Conservation (phyloP, 148 eudicot species). For the Rhododendron williamsianum region DNA sequence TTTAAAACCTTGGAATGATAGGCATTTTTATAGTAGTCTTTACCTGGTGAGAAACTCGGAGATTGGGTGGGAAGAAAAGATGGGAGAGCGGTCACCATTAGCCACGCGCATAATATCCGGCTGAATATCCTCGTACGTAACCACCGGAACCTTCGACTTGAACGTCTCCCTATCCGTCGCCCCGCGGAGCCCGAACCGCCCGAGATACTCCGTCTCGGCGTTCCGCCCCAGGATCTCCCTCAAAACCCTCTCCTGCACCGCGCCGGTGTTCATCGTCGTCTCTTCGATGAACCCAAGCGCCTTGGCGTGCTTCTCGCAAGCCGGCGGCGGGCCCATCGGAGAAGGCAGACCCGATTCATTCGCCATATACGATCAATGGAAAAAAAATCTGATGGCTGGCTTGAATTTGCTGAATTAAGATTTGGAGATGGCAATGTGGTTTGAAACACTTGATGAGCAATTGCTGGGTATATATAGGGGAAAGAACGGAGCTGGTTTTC, state of each 20-base stretch:
- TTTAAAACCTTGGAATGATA: too few species aligned
- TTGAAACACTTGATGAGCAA: not conserved
- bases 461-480: not conserved
- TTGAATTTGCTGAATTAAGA: not conserved
- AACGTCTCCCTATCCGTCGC: slow-evolving; percentile 16
- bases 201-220: slow-evolving; percentile 17
- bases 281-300: slow-evolving; percentile 21
- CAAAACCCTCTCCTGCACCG: slow-evolving; percentile 20
- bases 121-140: slow-evolving; percentile 19
- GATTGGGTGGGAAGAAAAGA: slow-evolving; percentile 26
- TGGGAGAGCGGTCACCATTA: slow-evolving; percentile 21
- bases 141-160: slow-evolving; percentile 20
- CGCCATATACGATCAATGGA: slow-evolving; percentile 10
- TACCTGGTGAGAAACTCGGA: slow-evolving; percentile 31
- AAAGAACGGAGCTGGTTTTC: not conserved
- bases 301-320: slow-evolving; percentile 7
- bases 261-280: slow-evolving; percentile 11
- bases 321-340: not conserved
- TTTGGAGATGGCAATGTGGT: not conserved
- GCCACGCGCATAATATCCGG: slow-evolving; percentile 19
- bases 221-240: slow-evolving; percentile 17
- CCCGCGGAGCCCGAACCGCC: slow-evolving; percentile 10
- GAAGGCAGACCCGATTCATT: not conserved
- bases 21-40: not conserved
- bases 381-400: not conserved